Percentiles rank a stretch among this genome's conserved stretches.
These are phyloP conservation scores for Parasitella parasitica DNA, from an alignment of 371 early-diverging fungal genomes.

Conservation along the genomic window DNA sequence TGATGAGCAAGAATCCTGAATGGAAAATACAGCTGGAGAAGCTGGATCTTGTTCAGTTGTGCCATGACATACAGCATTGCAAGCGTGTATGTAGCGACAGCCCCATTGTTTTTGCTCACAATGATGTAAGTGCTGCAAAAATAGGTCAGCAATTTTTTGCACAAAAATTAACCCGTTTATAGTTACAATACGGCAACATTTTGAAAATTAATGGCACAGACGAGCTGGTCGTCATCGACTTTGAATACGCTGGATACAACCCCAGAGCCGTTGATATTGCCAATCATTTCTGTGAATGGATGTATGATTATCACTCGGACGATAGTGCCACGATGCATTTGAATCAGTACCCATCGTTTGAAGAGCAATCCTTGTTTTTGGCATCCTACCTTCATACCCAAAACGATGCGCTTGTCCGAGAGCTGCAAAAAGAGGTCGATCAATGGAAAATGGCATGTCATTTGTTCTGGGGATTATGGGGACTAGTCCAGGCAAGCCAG, in stretches of 20 bases:
- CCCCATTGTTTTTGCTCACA: conserved; percentile 82
- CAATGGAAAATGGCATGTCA: conserved; percentile 67
- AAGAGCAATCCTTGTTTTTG: conserved; percentile 61
- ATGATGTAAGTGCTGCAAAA: conserved; percentile 59
- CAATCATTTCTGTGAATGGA: conserved; percentile 92
- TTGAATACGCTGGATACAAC: conserved; percentile 88
- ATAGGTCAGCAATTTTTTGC: background rate
- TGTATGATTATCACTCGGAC: conserved; percentile 72
- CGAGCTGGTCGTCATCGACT: conserved; percentile 56
- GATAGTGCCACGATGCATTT: conserved; percentile 52
- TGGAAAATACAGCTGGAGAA: conserved; percentile 21
- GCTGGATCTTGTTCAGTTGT: conserved; percentile 45
- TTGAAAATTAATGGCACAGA: conserved; percentile 25
- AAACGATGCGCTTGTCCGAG: conserved; percentile 19
- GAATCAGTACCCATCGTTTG: conserved; percentile 55
- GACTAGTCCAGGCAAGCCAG: conserved; percentile 73
- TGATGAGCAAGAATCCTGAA: conserved; percentile 17
- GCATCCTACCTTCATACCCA: conserved; percentile 55
- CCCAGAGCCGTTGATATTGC: conserved; percentile 83
- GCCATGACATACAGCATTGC: conserved; percentile 50
- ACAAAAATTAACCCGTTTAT: background rate
- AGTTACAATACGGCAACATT: conserved; percentile 41
- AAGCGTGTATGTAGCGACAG: conserved; percentile 43
- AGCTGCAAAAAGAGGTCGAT: conserved; percentile 30
- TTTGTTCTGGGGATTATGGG: conserved; percentile 84